Base-by-base conservation (phyloP, 164 flowering plant species). In the Berberis thunbergii region DNA sequence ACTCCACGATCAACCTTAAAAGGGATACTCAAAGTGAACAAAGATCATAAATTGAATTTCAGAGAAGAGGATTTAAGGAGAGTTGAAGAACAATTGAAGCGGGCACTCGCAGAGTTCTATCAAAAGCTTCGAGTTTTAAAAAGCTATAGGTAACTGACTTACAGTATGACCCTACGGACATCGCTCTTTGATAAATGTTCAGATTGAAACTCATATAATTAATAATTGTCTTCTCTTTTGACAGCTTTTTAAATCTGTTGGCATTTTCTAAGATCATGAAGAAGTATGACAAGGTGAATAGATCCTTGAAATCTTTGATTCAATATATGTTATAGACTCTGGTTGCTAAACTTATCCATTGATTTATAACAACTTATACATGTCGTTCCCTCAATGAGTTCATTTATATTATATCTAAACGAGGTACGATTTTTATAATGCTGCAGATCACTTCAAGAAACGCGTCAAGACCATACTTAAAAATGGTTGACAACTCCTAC, bases 201-300 rank as follows among this genome's bases (percentile, higher is more conserved):
- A 26, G 26, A 26, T 26, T 26, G 0, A 26, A 26, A 26, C 26
- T 26, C 10, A 38, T 39, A 41, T 50, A 46, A n/a, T n/a, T n/a
- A n/a, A n/a, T n/a, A 10, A 8, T 46, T 46, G 6, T 46, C 8
- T 46, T 46, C 49, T 8, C 49, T 46, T 46, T 46, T 42, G 2
- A 9, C 60, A 89, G 94, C 76, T 90, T 86, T 75, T 65, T 87
- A 70, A 90, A 90, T 66, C 74, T 74, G 45, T 61, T 86, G 77
- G 93, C 93, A 0, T 81, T 87, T 69, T 85, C 93, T 43, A 89
- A 89, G 79, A 86, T 86, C 72, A 74, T 86, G 88, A 87, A 89
- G 84, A 87, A 89, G 63, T 87, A 89, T 75, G 94, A 89, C 70
- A 89, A 89, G 91, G 96, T 88, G 13, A 62, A 49, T 4, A 13